Conservation (phyloP, 2,329 filamentous ascomycete genomes). For the Microcyclosporella mali region DNA sequence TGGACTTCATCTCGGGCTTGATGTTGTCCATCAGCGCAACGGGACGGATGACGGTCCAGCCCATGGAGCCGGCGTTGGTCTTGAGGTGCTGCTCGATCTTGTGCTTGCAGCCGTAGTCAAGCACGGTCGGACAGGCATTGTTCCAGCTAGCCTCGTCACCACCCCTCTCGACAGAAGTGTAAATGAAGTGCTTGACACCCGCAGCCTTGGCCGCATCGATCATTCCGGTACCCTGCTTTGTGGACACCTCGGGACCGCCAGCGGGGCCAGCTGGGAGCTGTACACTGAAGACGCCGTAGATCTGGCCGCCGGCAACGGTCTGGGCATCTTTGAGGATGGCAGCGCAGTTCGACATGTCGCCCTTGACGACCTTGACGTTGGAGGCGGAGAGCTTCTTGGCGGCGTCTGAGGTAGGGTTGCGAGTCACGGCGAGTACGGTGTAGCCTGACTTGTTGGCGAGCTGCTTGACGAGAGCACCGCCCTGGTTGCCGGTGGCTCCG, state of each 20-base stretch:
- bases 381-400: slow-evolving; percentile 44
- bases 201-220: slow-evolving; percentile 53
- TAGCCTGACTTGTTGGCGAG: slow-evolving; percentile 31
- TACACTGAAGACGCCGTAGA: slow-evolving; percentile 55
- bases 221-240: too few relatives aligned
- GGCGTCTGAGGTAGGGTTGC: slow-evolving; percentile 45
- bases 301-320: slow-evolving; percentile 24
- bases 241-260: too few relatives aligned
- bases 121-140: slow-evolving; percentile 49
- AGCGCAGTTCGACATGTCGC: slow-evolving; percentile 49
- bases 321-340: slow-evolving; percentile 41
- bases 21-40: slow-evolving; percentile 61
- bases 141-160: slow-evolving; percentile 40
- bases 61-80: slow-evolving; percentile 45
- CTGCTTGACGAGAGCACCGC: slow-evolving; percentile 38
- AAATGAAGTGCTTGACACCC: slow-evolving; percentile 57
- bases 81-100: slow-evolving; percentile 57
- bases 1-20: slow-evolving; percentile 42
- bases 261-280: slow-evolving; percentile 31
- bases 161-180: slow-evolving; percentile 58
- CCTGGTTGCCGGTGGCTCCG: slow-evolving; percentile 44
- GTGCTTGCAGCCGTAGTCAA: slow-evolving; percentile 54
- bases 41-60: slow-evolving; percentile 55
- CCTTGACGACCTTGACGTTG: slow-evolving; percentile 52
- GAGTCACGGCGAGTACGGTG: slow-evolving; percentile 54